phyloP scores from a whole-genome alignment of 2,329 filamentous ascomycete genomes.

The Sphaerulina musiva region DNA sequence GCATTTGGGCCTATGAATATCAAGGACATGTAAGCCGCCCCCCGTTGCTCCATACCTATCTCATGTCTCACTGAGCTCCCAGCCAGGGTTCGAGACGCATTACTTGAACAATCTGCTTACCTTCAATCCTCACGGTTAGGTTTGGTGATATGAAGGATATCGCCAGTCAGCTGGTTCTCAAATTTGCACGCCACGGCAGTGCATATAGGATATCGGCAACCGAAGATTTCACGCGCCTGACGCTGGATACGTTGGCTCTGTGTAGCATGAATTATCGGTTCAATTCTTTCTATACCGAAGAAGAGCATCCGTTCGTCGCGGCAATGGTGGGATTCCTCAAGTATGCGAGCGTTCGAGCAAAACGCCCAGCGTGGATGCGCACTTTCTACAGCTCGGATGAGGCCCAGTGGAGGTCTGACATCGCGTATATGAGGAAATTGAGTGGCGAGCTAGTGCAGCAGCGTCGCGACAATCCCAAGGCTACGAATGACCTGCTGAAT shows the following conservation, averaged over 20 bases:
- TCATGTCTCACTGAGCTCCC: too few relatives aligned
- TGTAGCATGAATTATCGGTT: slow-evolving; percentile 53
- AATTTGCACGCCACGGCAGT: slow-evolving; percentile 45
- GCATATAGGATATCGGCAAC: slow-evolving; percentile 52
- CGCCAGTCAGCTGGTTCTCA: slow-evolving; percentile 32
- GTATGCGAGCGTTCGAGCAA: slow-evolving; percentile 34
- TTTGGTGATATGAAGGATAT: slow-evolving; percentile 45
- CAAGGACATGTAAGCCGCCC: slow-evolving; percentile 48
- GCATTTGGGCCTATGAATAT: slow-evolving; percentile 65
- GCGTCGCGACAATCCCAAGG: slow-evolving; percentile 49
- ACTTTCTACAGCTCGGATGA: slow-evolving; percentile 40
- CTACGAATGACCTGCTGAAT: slow-evolving; percentile 61
- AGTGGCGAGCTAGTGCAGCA: slow-evolving; percentile 56
- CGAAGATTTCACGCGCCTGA: slow-evolving; percentile 65
- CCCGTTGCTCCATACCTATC: too few relatives aligned
- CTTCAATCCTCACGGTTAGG: background rate
- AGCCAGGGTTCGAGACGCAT: too few relatives aligned
- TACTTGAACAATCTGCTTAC: slow-evolving; percentile 10
- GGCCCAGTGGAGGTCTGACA: slow-evolving; percentile 50
- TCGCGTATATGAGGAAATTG: slow-evolving; percentile 49
- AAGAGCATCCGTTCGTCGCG: slow-evolving; percentile 62
- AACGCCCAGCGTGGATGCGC: slow-evolving; percentile 41
- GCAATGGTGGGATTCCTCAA: slow-evolving; percentile 60
- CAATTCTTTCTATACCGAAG: slow-evolving; percentile 60
- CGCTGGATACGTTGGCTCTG: slow-evolving; percentile 66